Evolutionary conservation across 495 filamentous ascomycete species (phyloP), one percentile per base, ranked within the genome.

Genomic region (Xylaria bambusicola): DNA sequence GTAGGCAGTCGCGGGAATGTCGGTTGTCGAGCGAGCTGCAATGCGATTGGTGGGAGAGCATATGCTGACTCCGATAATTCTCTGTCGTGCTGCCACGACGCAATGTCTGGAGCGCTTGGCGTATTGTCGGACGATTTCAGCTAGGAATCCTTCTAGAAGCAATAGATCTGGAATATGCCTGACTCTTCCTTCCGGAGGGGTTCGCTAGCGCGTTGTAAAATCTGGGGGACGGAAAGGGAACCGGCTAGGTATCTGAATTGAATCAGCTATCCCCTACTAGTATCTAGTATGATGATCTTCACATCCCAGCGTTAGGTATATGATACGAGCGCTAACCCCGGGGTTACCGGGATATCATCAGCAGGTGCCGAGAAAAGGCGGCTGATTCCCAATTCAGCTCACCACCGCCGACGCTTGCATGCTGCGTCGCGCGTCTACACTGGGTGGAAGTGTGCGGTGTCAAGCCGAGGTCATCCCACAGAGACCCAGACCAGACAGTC

Each of bases 131-230:
- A 20, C 55, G 2, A 23, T 7, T 33, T 58, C 35, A 50, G 55
- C 55, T 58, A 5, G 31, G 33, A 58, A 58, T 29, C 46, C 33
- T 58, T 49, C 55, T 58, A 58, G 55, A 58, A 58, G 40, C 33
- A 24, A 23, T 9, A 23, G 27, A 31, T 24, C 20, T 47, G 53
- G 12, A 18, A 17, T 26, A 9, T 24, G 26, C 3, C 20, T 6
- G 26, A 7, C 20, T 6, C 26, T 13, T n/a, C 2, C 35, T 5
- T 26, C 29, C 10, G 29, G 29, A 33, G 29, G 29, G 29, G 29
- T 10, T 5, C 29, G 5, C 29, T 10, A 33, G 29, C n/a, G n/a
- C n/a, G 15, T 12, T 13, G 12, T 17, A 18, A 26, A 35, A 48
- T 57, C 54, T 23, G 41, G 42, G 42, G 42, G 24, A 40, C 33